A percentile compares a stretch with the other conserved stretches of the same genome.
Conservation (phyloP, 2,329 filamentous ascomycete species). For the Chaetomium olivaceum region DNA sequence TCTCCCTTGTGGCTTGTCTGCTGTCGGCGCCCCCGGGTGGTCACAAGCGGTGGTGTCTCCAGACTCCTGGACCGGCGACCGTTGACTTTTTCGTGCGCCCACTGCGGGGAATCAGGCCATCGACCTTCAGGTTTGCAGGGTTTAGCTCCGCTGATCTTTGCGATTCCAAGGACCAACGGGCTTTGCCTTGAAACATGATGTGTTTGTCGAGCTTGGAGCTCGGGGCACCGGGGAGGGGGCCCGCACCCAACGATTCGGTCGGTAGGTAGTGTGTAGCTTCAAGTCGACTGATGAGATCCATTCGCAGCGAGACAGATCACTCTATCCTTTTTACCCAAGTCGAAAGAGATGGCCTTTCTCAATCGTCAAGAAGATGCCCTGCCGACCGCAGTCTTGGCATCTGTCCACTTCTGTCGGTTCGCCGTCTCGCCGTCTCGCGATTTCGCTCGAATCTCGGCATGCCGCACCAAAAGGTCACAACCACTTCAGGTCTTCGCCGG, state of each 20-base stretch:
- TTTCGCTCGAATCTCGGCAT: constrained; percentile 16
- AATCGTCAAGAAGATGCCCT: neutral
- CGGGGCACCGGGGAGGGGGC: neutral
- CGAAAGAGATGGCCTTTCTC: neutral
- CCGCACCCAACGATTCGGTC: neutral
- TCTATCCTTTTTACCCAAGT: neutral
- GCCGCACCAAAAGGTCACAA: neutral
- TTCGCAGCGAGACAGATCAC: neutral
- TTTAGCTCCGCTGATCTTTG: constrained; percentile 1
- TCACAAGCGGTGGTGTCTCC: constrained; percentile 8
- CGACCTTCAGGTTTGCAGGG: neutral
- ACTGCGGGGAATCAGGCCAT: neutral
- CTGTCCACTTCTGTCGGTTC: neutral
- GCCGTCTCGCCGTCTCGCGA: constrained; percentile 5
- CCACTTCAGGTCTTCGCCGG: neutral
- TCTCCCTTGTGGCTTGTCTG: constrained; percentile 1
- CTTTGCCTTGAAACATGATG: neutral
- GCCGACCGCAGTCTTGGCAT: neutral
- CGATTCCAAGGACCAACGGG: neutral
- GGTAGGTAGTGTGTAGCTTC: too few species aligned
- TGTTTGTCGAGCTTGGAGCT: constrained; percentile 2
- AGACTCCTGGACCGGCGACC: constrained; percentile 10
- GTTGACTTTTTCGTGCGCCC: neutral
- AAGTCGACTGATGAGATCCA: neutral
- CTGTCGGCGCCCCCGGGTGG: constrained; percentile 23